A percentile compares a stretch with the other conserved stretches of the same genome.
Evolutionary conservation across 371 early-diverging fungal genomes (phyloP).

Genomic region (Mycotypha africana): DNA sequence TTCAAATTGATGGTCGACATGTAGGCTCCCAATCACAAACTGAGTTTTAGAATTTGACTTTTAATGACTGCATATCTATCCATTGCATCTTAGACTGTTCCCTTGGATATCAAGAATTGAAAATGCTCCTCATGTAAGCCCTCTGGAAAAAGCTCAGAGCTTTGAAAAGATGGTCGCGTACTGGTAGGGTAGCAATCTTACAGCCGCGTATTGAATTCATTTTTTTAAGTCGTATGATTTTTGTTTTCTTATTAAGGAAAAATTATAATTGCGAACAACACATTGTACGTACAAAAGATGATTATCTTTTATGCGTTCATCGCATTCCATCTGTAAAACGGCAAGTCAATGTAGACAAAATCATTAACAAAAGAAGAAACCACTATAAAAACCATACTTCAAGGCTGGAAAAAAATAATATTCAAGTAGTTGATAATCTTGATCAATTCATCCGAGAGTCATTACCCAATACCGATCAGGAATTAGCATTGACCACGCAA

Average conservation of each 20-base stretch:
- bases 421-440: slow-evolving; percentile 30
- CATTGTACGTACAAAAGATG: slow-evolving; percentile 81
- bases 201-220: neutral
- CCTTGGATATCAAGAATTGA: slow-evolving; percentile 51
- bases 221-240: neutral
- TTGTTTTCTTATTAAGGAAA: slow-evolving; percentile 15
- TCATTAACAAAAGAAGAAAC: neutral
- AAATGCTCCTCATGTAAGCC: slow-evolving; percentile 47
- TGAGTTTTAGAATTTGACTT: neutral
- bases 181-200: slow-evolving; percentile 38
- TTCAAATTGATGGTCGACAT: neutral
- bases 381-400: neutral
- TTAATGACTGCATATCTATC: too few relatives aligned
- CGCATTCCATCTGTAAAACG: slow-evolving; percentile 63
- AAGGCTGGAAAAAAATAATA: slow-evolving; percentile 6
- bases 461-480: slow-evolving; percentile 6
- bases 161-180: slow-evolving; percentile 64
- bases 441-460: slow-evolving; percentile 21
- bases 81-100: slow-evolving; percentile 34
- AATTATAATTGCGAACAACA: slow-evolving; percentile 80
- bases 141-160: slow-evolving; percentile 53
- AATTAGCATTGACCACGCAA: neutral
- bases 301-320: slow-evolving; percentile 84
- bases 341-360: too few relatives aligned
- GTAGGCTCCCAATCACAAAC: too few relatives aligned